These are phyloP conservation scores for Diatrype stigma DNA, from an alignment of 2,329 filamentous ascomycete genomes.

Conservation along the genomic window DNA sequence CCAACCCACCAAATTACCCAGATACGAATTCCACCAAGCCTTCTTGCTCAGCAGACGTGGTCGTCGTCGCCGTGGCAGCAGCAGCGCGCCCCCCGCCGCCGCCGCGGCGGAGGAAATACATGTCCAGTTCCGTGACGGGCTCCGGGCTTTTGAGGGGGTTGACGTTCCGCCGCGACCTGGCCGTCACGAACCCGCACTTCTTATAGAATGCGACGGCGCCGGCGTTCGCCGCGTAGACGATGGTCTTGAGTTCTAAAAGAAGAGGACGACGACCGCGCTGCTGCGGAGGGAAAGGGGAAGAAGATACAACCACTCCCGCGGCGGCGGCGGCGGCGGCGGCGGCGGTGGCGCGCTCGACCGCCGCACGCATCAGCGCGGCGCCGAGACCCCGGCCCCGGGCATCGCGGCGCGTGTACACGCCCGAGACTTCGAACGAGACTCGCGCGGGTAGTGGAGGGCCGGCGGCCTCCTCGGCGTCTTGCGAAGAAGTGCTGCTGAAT, in stretches of 20 bases:
- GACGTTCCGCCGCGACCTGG: conserved; percentile 12
- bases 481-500: not conserved
- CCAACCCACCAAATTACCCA: too few relatives aligned
- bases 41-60: too few relatives aligned
- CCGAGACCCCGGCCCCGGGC: conserved; percentile 32
- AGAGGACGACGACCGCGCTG: conserved; percentile 10
- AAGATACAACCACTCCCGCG: not conserved
- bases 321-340: conserved; percentile 12
- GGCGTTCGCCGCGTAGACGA: conserved; percentile 30
- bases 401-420: conserved; percentile 34
- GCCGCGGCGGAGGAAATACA: conserved; percentile 21
- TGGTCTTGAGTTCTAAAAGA: conserved; percentile 20
- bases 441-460: conserved; percentile 5
- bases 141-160: conserved; percentile 15
- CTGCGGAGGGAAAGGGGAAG: too few relatives aligned
- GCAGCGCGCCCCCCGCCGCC: conserved; percentile 1
- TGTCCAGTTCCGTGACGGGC: conserved; percentile 14
- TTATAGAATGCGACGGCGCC: conserved; percentile 30
- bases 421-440: conserved; percentile 30
- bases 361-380: conserved; percentile 26
- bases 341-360: conserved; percentile 19
- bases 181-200: conserved; percentile 29
- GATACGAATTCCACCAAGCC: too few relatives aligned
- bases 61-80: too few relatives aligned
- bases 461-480: conserved; percentile 8